Percentiles rank a stretch among this genome's conserved stretches.
These are phyloP conservation scores for Penicillium dipodomyicola DNA, from an alignment of 495 filamentous ascomycete genomes.

Conservation along the genomic window DNA sequence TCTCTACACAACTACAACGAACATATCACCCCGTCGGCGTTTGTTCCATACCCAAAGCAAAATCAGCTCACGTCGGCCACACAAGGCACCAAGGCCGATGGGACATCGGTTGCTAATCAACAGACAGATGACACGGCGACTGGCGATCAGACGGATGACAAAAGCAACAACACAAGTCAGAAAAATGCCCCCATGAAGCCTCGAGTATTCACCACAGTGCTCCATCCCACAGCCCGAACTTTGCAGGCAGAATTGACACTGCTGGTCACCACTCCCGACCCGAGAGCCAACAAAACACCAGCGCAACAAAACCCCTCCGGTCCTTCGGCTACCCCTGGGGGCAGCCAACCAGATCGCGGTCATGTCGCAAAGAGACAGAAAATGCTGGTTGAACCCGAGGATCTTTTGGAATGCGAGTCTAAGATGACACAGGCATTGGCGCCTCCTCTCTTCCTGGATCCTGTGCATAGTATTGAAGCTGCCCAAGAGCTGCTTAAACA, in stretches of 20 bases:
- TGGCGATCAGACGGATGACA: conserved; percentile 45
- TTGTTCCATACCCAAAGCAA: conserved; percentile 73
- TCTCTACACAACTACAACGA: conserved; percentile 90
- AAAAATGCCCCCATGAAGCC: conserved; percentile 52
- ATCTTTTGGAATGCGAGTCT: conserved; percentile 71
- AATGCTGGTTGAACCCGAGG: conserved; percentile 70
- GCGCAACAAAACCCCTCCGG: conserved; percentile 51
- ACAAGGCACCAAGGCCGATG: conserved; percentile 32
- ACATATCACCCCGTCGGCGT: conserved; percentile 83
- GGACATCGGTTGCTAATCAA: conserved; percentile 10
- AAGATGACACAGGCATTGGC: conserved; percentile 68
- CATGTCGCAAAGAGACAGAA: conserved; percentile 69
- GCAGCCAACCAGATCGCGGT: conserved; percentile 44
- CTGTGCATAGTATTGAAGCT: conserved; percentile 64
- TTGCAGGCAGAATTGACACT: conserved; percentile 71
- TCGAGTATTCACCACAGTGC: conserved; percentile 71
- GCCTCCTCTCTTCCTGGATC: conserved; percentile 71
- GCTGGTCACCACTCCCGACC: conserved; percentile 68
- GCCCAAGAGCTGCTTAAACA: conserved; percentile 64
- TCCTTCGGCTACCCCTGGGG: conserved; percentile 66
- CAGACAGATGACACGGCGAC: conserved; percentile 25
- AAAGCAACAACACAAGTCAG: conserved; percentile 49
- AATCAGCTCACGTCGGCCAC: conserved; percentile 46
- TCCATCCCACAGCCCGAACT: conserved; percentile 78
- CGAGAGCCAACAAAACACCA: conserved; percentile 45